A percentile compares a stretch with the other conserved stretches of the same genome.
Evolutionary conservation across 371 early-diverging fungal species (phyloP).

Genomic region (Circinella minor): DNA sequence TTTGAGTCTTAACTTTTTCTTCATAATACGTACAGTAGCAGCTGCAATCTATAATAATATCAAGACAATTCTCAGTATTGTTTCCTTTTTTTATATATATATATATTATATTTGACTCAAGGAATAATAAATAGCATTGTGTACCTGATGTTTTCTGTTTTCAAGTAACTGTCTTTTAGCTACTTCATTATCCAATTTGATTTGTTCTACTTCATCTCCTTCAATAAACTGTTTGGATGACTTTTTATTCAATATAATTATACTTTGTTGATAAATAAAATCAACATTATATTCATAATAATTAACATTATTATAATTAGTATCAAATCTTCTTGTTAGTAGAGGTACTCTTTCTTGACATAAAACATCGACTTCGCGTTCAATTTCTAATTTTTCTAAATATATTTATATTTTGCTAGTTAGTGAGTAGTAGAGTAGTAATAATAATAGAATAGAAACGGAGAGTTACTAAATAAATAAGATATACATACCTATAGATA

Average conservation of each 20-base stretch:
- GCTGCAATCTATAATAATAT: not conserved
- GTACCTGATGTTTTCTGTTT: constrained; percentile 3
- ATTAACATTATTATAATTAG: not conserved
- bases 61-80: too few species aligned
- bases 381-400: not conserved
- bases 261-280: not conserved
- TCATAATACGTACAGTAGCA: not conserved
- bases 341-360: not conserved
- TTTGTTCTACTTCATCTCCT: not conserved
- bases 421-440: too few species aligned
- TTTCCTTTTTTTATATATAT: too few species aligned
- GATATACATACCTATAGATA: not conserved
- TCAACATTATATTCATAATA: not conserved
- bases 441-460: too few species aligned
- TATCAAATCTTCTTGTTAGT: not conserved
- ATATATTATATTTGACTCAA: too few species aligned
- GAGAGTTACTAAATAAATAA: too few species aligned
- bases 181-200: not conserved
- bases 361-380: not conserved
- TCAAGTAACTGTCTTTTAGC: not conserved
- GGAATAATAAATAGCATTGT: not conserved
- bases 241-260: not conserved
- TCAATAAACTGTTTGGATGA: too few species aligned
- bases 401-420: not conserved
- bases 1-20: not conserved